Evolutionary conservation across 306 rosid species (phyloP).

Genomic region (Lithocarpus polystachyus): DNA sequence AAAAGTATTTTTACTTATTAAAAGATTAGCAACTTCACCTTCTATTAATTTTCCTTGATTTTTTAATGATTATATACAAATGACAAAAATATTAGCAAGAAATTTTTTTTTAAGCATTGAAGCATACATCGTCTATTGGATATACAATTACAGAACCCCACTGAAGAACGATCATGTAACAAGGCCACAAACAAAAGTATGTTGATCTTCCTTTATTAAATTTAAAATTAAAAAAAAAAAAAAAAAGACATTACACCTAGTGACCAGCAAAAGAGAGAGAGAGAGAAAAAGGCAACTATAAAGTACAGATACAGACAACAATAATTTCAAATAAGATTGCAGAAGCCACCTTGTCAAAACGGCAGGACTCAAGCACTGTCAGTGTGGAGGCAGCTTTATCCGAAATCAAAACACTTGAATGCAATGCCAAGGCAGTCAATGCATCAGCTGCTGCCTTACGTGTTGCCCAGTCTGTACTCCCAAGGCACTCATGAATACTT

Average conservation of each 20-base stretch:
- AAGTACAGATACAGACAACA: not conserved
- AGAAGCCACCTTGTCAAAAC: conserved; percentile 92
- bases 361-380: conserved; percentile 69
- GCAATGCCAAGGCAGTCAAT: conserved; percentile 65
- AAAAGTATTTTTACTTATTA: too few species aligned
- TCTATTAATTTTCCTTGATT: not conserved
- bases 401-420: conserved; percentile 65
- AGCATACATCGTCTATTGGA: not conserved
- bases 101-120: not conserved
- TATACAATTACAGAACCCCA: not conserved
- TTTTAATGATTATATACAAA: not conserved
- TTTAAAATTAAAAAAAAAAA: not conserved
- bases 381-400: conserved; percentile 62
- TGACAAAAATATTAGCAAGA: not conserved
- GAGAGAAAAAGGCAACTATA: not conserved
- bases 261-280: not conserved
- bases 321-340: not conserved
- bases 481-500: conserved; percentile 75
- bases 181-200: not conserved
- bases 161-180: not conserved
- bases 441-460: conserved; percentile 98
- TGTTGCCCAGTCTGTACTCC: conserved; percentile 89
- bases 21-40: not conserved
- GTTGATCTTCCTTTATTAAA: not conserved
- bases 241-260: not conserved